Evolutionary conservation across 306 rosid genomes (phyloP), one percentile per base, ranked within the genome.

Genomic region (Ziziphus jujuba): DNA sequence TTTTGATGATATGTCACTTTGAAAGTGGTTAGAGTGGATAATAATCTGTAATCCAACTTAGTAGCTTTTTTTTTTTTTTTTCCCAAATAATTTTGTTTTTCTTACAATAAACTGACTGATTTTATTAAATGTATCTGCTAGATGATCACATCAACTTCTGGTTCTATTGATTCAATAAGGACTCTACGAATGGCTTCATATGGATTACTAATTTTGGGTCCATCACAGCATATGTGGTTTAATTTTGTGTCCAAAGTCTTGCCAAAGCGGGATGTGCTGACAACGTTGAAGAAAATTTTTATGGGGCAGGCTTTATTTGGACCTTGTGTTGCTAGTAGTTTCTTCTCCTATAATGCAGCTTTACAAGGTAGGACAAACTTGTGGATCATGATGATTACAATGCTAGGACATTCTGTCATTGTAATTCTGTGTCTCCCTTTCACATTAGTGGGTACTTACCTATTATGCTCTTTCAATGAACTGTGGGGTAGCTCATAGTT

Each of bases 181-280:
- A 85, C 88, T 38, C 54, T 25, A 16, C 84, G 95, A 47, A 85
- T 90, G 95, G 87, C 85, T 65, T 65, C 64, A 20, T 90, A 84
- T 35, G 97, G 91, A 7, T 60, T 85, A 81, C 56, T 90, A 59
- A 78, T 90, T 67, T 72, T 87, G 75, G 95, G 97, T 54, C 95
- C 97, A 64, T 66, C 88, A n/a, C 95, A 87, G 63, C 95, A 87
- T 75, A 50, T 74, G 50, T 90, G 95, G 95, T 90, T 90, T 80
- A 80, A 76, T 63, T 78, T 63, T 64, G 14, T 87, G 69, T 90
- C 91, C 34, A 84, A 44, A 44, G 17, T 74, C 65, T 66, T 86
- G 21, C 97, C 97, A 0, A 72, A 77, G 62, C 75, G 67, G 73
- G 91, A 90, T 76, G 20, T 87, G 23, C 20, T 74, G 17, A 17